A percentile compares a stretch with the other conserved stretches of the same genome.
These are phyloP conservation scores for Dalbergia oliveri DNA, from an alignment of 306 rosid genomes.

Conservation along the genomic window DNA sequence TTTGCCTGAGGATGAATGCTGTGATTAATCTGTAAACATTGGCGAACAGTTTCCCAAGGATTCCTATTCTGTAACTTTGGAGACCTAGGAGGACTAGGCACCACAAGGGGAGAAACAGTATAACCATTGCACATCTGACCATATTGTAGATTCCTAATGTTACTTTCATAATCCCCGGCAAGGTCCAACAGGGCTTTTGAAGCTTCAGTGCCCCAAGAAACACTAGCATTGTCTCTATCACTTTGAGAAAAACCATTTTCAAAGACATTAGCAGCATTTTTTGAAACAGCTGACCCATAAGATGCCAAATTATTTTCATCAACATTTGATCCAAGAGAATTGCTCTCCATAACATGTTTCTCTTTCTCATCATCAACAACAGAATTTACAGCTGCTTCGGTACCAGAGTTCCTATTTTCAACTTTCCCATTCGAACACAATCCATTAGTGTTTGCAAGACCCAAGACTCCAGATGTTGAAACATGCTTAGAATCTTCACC, in stretches of 20 bases:
- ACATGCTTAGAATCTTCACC: slow-evolving; percentile 48
- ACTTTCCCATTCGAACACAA: slow-evolving; percentile 51
- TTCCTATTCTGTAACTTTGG: slow-evolving; percentile 60
- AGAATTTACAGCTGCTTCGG: slow-evolving; percentile 41
- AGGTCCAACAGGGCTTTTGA: slow-evolving; percentile 69
- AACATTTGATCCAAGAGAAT: slow-evolving; percentile 42
- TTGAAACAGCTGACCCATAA: slow-evolving; percentile 40
- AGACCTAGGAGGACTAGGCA: slow-evolving; percentile 68
- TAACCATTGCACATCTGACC: slow-evolving; percentile 62
- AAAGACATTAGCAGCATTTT: slow-evolving; percentile 44
- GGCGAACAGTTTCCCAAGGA: slow-evolving; percentile 63
- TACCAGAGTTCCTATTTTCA: slow-evolving; percentile 42
- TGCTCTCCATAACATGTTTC: slow-evolving; percentile 45
- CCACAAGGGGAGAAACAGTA: slow-evolving; percentile 52
- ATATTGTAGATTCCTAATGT: slow-evolving; percentile 64
- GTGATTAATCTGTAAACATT: slow-evolving; percentile 53
- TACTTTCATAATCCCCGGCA: slow-evolving; percentile 75
- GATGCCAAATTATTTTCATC: slow-evolving; percentile 47
- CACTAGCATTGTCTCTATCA: slow-evolving; percentile 43
- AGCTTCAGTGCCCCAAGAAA: slow-evolving; percentile 54
- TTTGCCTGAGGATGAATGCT: slow-evolving; percentile 56
- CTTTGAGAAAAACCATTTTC: slow-evolving; percentile 48
- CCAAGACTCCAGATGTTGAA: slow-evolving; percentile 43
- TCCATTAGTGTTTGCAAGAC: slow-evolving; percentile 44
- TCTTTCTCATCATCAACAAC: slow-evolving; percentile 50